Percentiles rank a stretch among this genome's conserved stretches.
These are phyloP conservation scores for Podosphaera xanthii DNA, from an alignment of 2,329 filamentous ascomycete genomes.

Conservation along the genomic window DNA sequence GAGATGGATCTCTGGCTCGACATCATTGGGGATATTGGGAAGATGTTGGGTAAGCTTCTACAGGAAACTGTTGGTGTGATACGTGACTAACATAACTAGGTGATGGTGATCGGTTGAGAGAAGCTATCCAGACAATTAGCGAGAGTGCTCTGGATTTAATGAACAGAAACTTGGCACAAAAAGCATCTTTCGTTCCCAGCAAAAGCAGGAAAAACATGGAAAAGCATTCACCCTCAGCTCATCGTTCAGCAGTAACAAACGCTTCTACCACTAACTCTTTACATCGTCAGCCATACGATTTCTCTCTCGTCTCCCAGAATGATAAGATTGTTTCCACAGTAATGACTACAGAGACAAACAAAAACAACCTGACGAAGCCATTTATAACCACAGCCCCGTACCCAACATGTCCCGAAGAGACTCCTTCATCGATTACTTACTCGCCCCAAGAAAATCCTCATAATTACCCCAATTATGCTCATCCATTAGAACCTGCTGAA, in stretches of 20 bases:
- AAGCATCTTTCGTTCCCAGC: not conserved
- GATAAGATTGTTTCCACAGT: slow-evolving; percentile 3
- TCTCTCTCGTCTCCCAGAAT: not conserved
- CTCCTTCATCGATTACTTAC: slow-evolving; percentile 8
- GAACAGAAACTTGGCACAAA: slow-evolving; percentile 17
- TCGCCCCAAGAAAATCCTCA: slow-evolving; percentile 8
- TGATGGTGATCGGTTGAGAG: slow-evolving; percentile 23
- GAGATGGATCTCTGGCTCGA: slow-evolving; percentile 50
- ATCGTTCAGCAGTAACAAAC: not conserved
- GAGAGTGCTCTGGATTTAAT: slow-evolving; percentile 25
- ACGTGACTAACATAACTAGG: slow-evolving; percentile 15
- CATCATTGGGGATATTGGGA: slow-evolving; percentile 42
- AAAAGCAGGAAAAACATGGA: not conserved
- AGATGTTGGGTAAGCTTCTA: slow-evolving; percentile 36
- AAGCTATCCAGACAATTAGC: slow-evolving; percentile 25
- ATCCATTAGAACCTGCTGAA: slow-evolving; percentile 7
- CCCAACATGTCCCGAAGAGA: slow-evolving; percentile 10
- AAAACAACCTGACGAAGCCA: slow-evolving; percentile 12
- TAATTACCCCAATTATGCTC: slow-evolving; percentile 6
- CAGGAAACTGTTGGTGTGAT: not conserved
- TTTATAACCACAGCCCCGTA: slow-evolving; percentile 16
- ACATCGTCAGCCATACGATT: slow-evolving; percentile 1
- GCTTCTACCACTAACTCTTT: not conserved
- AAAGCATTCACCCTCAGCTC: not conserved
- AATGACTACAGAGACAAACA: slow-evolving; percentile 6